phyloP scores from a whole-genome alignment of 352 stramenopile species.

The Phytophthora meadii region DNA sequence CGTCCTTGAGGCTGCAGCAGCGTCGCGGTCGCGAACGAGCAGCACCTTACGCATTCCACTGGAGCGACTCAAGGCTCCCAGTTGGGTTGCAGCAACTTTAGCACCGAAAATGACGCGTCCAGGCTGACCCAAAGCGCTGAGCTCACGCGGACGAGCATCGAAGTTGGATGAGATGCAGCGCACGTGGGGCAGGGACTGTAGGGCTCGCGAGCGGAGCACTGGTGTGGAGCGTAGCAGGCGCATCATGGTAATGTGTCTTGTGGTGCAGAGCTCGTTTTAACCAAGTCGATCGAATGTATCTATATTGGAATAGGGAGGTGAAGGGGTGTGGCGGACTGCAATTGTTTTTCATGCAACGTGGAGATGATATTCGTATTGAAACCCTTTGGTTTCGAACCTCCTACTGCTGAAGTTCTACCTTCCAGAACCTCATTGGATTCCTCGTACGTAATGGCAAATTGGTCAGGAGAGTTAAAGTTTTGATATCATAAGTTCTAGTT shows the following conservation, averaged over 20 bases:
- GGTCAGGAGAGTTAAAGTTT: no score
- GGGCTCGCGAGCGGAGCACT: not conserved
- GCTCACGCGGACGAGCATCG: slow-evolving; percentile 39
- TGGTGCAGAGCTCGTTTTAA: not conserved
- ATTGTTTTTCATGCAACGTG: no score
- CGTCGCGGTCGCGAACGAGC: slow-evolving; percentile 71
- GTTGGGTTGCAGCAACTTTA: slow-evolving; percentile 47
- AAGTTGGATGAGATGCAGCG: slow-evolving; percentile 49
- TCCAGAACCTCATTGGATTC: no score
- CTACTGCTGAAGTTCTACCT: no score
- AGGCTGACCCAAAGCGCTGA: slow-evolving; percentile 51
- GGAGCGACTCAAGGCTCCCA: slow-evolving; percentile 44
- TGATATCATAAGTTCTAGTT: no score
- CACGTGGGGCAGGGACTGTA: not conserved
- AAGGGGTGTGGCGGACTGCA: no score
- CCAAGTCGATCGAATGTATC: not conserved
- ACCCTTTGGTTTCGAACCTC: no score
- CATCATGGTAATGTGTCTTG: slow-evolving; percentile 21
- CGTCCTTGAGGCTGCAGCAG: slow-evolving; percentile 55
- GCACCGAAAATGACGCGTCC: slow-evolving; percentile 59
- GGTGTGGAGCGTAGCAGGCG: slow-evolving; percentile 4
- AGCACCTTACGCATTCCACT: slow-evolving; percentile 74
- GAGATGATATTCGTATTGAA: no score
- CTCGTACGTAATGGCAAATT: no score
- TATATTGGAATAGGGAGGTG: not conserved